Conservation (phyloP, 2,329 filamentous ascomycete species). For the Aureobasidium subglaciale region DNA sequence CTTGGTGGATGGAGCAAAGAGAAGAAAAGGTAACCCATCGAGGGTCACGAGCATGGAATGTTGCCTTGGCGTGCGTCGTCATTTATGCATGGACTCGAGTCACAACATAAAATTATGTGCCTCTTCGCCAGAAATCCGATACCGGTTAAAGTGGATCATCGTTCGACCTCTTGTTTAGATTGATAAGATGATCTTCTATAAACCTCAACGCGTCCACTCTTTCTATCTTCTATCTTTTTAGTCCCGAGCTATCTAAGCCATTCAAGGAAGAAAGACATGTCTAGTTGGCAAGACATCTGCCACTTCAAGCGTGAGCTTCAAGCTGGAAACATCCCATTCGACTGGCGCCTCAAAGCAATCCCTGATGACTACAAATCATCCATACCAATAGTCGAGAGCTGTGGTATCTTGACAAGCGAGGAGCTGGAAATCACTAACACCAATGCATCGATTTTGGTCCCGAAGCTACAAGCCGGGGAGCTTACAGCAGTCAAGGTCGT, state of each 20-base stretch:
- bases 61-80: background rate
- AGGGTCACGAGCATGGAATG: too few species aligned
- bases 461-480: slow-evolving; percentile 27
- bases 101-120: too few species aligned
- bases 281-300: slow-evolving; percentile 2
- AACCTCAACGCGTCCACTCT: background rate
- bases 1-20: too few species aligned
- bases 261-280: too few species aligned
- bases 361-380: background rate
- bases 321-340: slow-evolving; percentile 1
- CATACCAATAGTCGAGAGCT: slow-evolving; percentile 20
- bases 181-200: slow-evolving; percentile 4
- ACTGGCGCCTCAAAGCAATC: background rate
- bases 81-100: too few species aligned
- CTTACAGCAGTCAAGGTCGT: slow-evolving; percentile 23
- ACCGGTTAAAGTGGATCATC: background rate
- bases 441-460: slow-evolving; percentile 34
- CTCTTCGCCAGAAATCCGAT: too few species aligned
- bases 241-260: too few species aligned
- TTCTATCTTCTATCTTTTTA: background rate
- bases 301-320: slow-evolving; percentile 1
- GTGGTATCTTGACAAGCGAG: slow-evolving; percentile 41
- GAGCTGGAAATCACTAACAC: slow-evolving; percentile 48
- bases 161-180: background rate
- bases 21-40: too few species aligned